Percentiles rank a stretch among this genome's conserved stretches.
Evolutionary conservation across 2,329 filamentous ascomycete genomes (phyloP).

Genomic region (Aureobasidium pullulans): DNA sequence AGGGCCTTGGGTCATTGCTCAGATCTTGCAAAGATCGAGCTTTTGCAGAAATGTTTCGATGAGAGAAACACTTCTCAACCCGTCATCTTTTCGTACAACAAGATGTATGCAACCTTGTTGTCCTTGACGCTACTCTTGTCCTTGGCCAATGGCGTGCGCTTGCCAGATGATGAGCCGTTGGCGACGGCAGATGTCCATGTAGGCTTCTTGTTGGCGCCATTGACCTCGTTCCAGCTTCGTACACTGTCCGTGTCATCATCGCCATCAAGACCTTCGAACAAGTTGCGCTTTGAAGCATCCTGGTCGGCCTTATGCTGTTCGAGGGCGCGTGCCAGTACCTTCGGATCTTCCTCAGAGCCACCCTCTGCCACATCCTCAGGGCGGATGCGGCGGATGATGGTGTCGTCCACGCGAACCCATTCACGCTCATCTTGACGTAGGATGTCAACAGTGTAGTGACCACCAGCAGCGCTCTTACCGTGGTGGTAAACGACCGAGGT

Average conservation of each 20-base stretch:
- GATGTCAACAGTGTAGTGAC: constrained; percentile 97
- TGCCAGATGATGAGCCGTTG: constrained; percentile 39
- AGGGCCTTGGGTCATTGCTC: not conserved
- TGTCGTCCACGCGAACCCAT: constrained; percentile 96
- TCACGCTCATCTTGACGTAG: constrained; percentile 88
- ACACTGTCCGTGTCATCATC: constrained; percentile 50
- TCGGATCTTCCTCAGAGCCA: constrained; percentile 71
- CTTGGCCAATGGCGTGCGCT: constrained; percentile 47
- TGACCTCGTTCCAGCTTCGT: constrained; percentile 76
- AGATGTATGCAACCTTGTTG: constrained; percentile 92
- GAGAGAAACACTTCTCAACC: constrained; percentile 13
- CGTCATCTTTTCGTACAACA: constrained; percentile 80
- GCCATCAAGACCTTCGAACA: constrained; percentile 63
- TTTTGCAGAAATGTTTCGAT: not conserved
- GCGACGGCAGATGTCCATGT: constrained; percentile 47
- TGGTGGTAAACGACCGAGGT: constrained; percentile 95
- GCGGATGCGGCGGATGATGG: constrained; percentile 73
- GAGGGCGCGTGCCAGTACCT: constrained; percentile 57
- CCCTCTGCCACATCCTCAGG: constrained; percentile 84
- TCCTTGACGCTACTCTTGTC: constrained; percentile 56
- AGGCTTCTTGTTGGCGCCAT: constrained; percentile 44
- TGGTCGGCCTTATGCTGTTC: constrained; percentile 56
- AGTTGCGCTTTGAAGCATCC: constrained; percentile 52
- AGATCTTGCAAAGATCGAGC: not conserved
- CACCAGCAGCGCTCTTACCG: constrained; percentile 89